Evolutionary conservation across 768 basidiomycete species (phyloP).

Genomic region (Suillus bovinus): DNA sequence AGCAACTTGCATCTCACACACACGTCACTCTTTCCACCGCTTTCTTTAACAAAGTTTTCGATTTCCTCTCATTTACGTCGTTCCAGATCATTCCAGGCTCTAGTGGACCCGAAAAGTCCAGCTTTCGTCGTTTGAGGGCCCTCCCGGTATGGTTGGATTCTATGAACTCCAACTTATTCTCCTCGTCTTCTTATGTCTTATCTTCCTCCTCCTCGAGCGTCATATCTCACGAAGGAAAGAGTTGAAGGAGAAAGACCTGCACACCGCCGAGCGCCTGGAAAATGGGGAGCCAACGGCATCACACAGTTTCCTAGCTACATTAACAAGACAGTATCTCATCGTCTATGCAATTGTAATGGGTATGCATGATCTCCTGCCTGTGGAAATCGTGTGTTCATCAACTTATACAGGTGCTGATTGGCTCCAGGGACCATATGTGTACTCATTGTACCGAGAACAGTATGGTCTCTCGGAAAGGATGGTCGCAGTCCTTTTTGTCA

Average conservation of each 20-base stretch:
- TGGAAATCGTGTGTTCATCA: not conserved
- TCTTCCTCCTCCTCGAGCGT: conserved; percentile 37
- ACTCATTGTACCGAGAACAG: conserved; percentile 71
- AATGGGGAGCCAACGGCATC: conserved; percentile 28
- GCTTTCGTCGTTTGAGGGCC: not conserved
- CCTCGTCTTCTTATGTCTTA: conserved; percentile 34
- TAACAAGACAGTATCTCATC: conserved; percentile 55
- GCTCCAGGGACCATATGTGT: conserved; percentile 80
- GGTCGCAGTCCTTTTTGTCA: conserved; percentile 75
- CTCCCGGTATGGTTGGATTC: conserved; percentile 31
- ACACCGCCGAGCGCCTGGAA: conserved; percentile 30
- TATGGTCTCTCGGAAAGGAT: conserved; percentile 61
- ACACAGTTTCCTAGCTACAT: conserved; percentile 26
- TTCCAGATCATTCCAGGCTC: not conserved
- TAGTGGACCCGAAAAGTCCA: not conserved
- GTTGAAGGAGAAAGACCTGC: conserved; percentile 22
- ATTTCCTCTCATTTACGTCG: no score
- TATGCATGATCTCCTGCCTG: conserved; percentile 28
- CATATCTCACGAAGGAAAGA: conserved; percentile 28
- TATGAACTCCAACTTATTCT: conserved; percentile 43
- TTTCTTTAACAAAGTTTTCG: not conserved
- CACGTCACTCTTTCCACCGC: not conserved
- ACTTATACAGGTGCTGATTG: conserved; percentile 62
- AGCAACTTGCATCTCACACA: not conserved
- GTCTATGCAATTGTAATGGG: conserved; percentile 80